These are phyloP conservation scores for Colletotrichum sp. DNA, from an alignment of 2,329 filamentous ascomycete genomes.

Conservation along the genomic window DNA sequence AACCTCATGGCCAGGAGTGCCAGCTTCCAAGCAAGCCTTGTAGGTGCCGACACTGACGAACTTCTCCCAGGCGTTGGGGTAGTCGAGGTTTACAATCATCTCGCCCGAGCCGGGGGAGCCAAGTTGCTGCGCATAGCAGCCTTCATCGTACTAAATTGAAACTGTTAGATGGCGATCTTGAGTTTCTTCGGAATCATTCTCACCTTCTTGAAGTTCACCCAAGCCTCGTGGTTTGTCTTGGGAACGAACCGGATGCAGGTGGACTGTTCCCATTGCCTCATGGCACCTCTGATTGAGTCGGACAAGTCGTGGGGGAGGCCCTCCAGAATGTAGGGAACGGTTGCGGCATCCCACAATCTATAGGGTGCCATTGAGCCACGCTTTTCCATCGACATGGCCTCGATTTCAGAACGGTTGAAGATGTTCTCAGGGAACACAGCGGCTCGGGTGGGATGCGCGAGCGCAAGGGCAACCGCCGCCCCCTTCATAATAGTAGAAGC, in stretches of 20 bases:
- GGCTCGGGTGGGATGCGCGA: neutral
- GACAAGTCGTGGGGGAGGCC: neutral
- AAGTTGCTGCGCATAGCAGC: neutral
- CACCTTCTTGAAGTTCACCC: neutral
- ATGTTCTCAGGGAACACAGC: neutral
- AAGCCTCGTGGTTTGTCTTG: neutral
- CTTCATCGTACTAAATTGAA: neutral
- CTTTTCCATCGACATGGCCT: neutral
- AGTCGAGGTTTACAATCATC: neutral
- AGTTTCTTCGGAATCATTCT: neutral
- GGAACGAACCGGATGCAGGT: constrained; percentile 1
- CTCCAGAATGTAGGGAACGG: neutral
- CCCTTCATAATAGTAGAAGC: neutral
- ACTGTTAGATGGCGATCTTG: neutral
- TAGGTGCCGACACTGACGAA: rapidly evolving
- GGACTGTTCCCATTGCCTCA: neutral
- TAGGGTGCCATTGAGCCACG: neutral
- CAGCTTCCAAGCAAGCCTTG: neutral
- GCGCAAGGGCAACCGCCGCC: neutral
- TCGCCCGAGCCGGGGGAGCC: neutral
- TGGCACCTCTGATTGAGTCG: neutral
- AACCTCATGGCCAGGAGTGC: neutral
- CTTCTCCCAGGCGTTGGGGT: neutral
- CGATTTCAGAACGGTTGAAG: neutral
- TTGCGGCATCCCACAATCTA: neutral